Base-by-base conservation (phyloP, 1,284 basidiomycete genomes). In the Moesziomyces sp. region DNA sequence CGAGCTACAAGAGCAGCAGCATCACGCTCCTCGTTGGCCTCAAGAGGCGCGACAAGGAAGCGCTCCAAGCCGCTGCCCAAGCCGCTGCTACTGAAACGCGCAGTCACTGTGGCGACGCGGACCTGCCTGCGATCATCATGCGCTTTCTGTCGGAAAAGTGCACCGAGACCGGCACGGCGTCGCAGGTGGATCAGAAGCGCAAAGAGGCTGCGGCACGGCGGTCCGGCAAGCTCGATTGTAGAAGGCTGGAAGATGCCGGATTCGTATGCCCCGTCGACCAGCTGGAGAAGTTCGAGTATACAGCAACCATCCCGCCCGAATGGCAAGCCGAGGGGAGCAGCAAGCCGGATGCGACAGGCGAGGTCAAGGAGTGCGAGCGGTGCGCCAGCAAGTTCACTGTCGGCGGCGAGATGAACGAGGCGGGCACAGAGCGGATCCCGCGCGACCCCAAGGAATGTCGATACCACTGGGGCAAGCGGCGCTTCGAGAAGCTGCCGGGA, bases 391-490 rank as follows among this genome's bases (percentile, higher is more conserved):
- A 59, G 14, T 83, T 78, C 46, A 65, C 55, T 3, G 80, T 83
- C 0, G 73, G 71, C 11, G 66, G 64, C 30, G 74, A 75, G 23
- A 53, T 71, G 47, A 65, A 70, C 46, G 62, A 62, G 8, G 46
- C 60, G 1, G 61, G 66, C 16, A 62, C 61, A 19, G 55, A 62
- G 43, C 54, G 58, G 30, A 54, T 54, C 1, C 49, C 65, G 8
- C 76, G 74, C 35, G 62, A 67, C 21, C 34, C 58, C 11, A 71
- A 76, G 30, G 81, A 71, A 19, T 82, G 81, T 49, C 45, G 62
- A 42, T 82, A 75, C 46, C 81, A 82, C 46, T 79, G 76, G 76
- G 77, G 77, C 23, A 73, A 68, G 30, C 66, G 68, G 23, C 66
- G 72, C 16, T 74, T 58, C 21, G 77, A 76, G n/a, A 67, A 60